Evolutionary conservation across 495 filamentous ascomycete genomes (phyloP), one percentile per base, ranked within the genome.

Genomic region (Hypoxylon rickii): DNA sequence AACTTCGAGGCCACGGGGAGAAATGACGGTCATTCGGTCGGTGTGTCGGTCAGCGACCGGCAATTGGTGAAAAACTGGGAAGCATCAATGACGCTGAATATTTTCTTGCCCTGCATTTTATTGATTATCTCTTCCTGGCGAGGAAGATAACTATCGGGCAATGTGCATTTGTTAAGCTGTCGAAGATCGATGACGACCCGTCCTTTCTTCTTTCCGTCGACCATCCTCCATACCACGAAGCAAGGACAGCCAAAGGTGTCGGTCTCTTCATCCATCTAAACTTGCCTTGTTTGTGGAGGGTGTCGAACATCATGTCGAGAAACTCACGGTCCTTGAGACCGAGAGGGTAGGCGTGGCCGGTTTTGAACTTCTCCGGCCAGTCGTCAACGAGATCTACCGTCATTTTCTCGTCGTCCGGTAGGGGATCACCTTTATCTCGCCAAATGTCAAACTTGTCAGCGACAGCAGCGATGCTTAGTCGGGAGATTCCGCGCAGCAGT

Each of bases 61-160:
- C 12, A 52, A 16, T 7, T 52, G 49, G n/a, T 52, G 33, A 11
- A 48, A 48, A n/a, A 48, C 37, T 0, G 17, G 24, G 24, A 29
- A 19, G 44, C 44, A 15, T 47, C 44, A 2, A 47, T 17, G 17
- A 36, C 16, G 2, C n/a, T 21, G 1, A 36, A 13, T 2, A 2
- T n/a, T 36, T 22, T 21, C 1, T 22, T 21, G 7, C 44, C 44
- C 13, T 13, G 5, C 1, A 47, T 20, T 36, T 24, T 37, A 10
- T 7, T 36, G 8, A 2, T 36, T 37, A 12, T 36, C 29, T 21
- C 37, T 29, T 36, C 22, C 26, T 11, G 7, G 16, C 10, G 44
- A 18, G 37, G 18, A 13, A 31, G 44, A 18, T 47, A 47, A 20
- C n/a, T 16, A n/a, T 47, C 44, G 2, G 44, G 17, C 1, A 47